Conservation (phyloP, 495 filamentous ascomycete species). For the Choiromyces venosus region DNA sequence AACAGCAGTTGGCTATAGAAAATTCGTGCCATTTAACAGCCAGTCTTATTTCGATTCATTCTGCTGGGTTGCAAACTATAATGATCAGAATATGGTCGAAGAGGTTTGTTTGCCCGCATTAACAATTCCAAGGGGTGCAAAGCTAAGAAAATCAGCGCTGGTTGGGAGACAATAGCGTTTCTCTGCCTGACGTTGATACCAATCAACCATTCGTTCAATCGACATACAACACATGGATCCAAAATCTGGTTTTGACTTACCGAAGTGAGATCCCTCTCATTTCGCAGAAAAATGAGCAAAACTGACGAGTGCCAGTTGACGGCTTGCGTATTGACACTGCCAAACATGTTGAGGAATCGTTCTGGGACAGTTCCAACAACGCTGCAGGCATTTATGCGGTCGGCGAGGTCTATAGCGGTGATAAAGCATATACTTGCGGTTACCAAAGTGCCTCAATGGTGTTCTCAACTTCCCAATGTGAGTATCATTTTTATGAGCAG, state of each 20-base stretch:
- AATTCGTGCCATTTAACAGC: constrained; percentile 60
- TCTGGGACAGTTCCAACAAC: constrained; percentile 59
- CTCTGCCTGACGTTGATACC: constrained; percentile 64
- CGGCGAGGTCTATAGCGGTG: constrained; percentile 62
- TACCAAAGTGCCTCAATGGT: constrained; percentile 62
- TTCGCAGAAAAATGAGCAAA: too few relatives aligned
- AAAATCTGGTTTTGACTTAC: constrained; percentile 58
- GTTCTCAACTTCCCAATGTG: constrained; percentile 67
- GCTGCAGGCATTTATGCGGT: constrained; percentile 66
- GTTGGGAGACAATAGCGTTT: constrained; percentile 58
- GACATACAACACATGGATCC: constrained; percentile 62
- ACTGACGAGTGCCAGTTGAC: constrained; percentile 50
- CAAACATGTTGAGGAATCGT: constrained; percentile 63
- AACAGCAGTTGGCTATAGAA: constrained; percentile 55
- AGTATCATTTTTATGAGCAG: constrained; percentile 40
- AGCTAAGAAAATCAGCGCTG: too few relatives aligned
- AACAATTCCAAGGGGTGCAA: not conserved
- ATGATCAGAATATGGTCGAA: constrained; percentile 49
- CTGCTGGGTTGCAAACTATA: constrained; percentile 61
- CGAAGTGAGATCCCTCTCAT: constrained; percentile 40
- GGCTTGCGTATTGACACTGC: constrained; percentile 71
- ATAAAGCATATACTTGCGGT: constrained; percentile 54
- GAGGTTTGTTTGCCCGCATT: constrained; percentile 22
- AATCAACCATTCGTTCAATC: constrained; percentile 52
- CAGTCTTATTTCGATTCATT: constrained; percentile 59